Conservation (phyloP, 768 basidiomycete genomes). For the Tricholoma saponaceum region DNA sequence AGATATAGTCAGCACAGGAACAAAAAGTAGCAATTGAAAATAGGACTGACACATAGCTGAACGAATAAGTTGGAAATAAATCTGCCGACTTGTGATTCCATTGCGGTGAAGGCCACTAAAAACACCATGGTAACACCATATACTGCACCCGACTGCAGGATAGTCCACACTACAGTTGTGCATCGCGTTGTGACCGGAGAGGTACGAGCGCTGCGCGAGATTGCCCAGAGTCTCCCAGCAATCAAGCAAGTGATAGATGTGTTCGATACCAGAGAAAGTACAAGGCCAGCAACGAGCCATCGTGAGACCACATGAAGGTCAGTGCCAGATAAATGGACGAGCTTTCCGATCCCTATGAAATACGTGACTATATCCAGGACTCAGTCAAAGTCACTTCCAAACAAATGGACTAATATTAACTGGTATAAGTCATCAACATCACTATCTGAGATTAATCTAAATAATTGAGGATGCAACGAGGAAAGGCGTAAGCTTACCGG, state of each 20-base stretch:
- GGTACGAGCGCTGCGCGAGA: not conserved
- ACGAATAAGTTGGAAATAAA: conserved; percentile 8
- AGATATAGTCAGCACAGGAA: not conserved
- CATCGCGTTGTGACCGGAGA: conserved; percentile 1
- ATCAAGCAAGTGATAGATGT: conserved; percentile 1
- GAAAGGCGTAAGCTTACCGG: not conserved
- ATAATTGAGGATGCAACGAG: not conserved
- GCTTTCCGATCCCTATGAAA: not conserved
- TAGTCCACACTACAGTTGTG: conserved; percentile 9
- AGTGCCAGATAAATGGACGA: not conserved
- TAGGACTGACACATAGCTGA: conserved; percentile 13
- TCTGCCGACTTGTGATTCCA: conserved; percentile 9
- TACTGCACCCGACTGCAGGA: conserved; percentile 16
- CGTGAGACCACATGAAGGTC: not conserved
- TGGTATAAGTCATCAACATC: conserved; percentile 1
- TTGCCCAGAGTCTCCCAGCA: conserved; percentile 7
- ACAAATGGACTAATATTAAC: not conserved
- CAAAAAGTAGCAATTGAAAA: not conserved
- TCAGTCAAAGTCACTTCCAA: not conserved
- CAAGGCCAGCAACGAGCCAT: not conserved
- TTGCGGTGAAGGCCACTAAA: conserved; percentile 9
- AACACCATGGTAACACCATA: conserved; percentile 11
- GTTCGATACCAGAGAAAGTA: not conserved
- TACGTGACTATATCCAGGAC: not conserved
- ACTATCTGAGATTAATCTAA: not conserved